These are phyloP conservation scores for Ophiognomonia clavigignenti-juglandacearum DNA, from an alignment of 2,329 filamentous ascomycete species.

Conservation along the genomic window DNA sequence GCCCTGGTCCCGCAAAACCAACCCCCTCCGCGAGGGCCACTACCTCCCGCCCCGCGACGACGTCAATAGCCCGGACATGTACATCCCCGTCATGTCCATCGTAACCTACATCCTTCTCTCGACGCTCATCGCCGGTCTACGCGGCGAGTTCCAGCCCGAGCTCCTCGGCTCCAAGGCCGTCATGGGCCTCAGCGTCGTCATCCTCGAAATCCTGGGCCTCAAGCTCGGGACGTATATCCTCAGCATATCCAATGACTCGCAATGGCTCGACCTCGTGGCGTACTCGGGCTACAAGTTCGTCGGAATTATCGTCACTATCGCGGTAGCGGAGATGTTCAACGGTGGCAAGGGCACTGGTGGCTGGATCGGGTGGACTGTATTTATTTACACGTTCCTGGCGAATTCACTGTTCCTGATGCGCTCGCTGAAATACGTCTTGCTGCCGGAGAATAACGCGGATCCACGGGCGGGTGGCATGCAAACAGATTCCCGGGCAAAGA, in stretches of 20 bases:
- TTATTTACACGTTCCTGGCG: conserved; percentile 85
- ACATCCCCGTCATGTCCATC: conserved; percentile 96
- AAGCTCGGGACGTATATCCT: conserved; percentile 92
- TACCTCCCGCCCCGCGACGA: conserved; percentile 93
- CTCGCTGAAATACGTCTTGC: conserved; percentile 89
- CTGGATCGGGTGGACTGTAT: conserved; percentile 84
- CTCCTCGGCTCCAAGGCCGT: conserved; percentile 85
- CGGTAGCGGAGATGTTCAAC: conserved; percentile 72
- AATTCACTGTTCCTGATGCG: conserved; percentile 95
- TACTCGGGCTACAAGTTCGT: conserved; percentile 99
- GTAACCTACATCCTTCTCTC: conserved; percentile 96
- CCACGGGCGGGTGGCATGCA: conserved; percentile 56
- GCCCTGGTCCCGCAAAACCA: conserved; percentile 91
- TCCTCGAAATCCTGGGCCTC: conserved; percentile 83
- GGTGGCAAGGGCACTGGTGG: conserved; percentile 77
- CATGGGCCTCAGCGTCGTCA: conserved; percentile 74
- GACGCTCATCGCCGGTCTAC: conserved; percentile 81
- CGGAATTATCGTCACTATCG: conserved; percentile 85
- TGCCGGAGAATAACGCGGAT: conserved; percentile 73
- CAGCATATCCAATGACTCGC: conserved; percentile 88
- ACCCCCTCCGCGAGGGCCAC: conserved; percentile 65
- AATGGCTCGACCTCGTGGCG: conserved; percentile 87
- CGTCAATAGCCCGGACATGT: conserved; percentile 98
- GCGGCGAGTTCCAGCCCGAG: conserved; percentile 90
- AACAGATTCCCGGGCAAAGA: conserved; percentile 75